phyloP scores from a whole-genome alignment of 352 stramenopile genomes.

The Phytophthora boehmeriae region DNA sequence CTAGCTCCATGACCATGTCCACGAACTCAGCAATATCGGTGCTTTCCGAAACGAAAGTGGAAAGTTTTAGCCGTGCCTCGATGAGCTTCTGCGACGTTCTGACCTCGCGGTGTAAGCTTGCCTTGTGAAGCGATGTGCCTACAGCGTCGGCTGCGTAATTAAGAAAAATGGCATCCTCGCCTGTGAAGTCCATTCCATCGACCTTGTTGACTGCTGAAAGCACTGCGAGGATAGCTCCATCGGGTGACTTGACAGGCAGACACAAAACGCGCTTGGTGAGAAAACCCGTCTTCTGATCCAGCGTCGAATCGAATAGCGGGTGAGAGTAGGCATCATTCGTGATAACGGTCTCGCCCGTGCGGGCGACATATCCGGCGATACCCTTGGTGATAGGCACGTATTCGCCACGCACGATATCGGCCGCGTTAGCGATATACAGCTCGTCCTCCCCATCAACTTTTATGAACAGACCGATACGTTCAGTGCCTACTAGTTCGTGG shows the following conservation, averaged over 20 bases:
- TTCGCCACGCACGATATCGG: constrained; percentile 64
- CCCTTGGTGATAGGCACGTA: constrained; percentile 77
- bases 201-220: constrained; percentile 77
- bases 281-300: constrained; percentile 72
- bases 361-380: constrained; percentile 67
- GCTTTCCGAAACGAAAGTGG: constrained; percentile 65
- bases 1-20: constrained; percentile 73
- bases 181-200: constrained; percentile 70
- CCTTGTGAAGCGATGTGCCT: constrained; percentile 73
- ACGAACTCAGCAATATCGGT: constrained; percentile 70
- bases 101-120: constrained; percentile 67
- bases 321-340: constrained; percentile 74
- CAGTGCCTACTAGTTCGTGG: constrained; percentile 68
- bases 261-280: constrained; percentile 69
- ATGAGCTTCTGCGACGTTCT: constrained; percentile 78
- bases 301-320: constrained; percentile 64
- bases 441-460: constrained; percentile 74
- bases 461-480: constrained; percentile 73
- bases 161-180: constrained; percentile 72
- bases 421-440: constrained; percentile 64
- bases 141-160: constrained; percentile 76
- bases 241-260: constrained; percentile 60
- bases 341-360: constrained; percentile 68
- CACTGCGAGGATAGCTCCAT: constrained; percentile 63
- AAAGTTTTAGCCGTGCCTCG: constrained; percentile 64